Evolutionary conservation across 139 green algal species (phyloP), one percentile per base, ranked within the genome.

Genomic region (Picochlorum sp.): DNA sequence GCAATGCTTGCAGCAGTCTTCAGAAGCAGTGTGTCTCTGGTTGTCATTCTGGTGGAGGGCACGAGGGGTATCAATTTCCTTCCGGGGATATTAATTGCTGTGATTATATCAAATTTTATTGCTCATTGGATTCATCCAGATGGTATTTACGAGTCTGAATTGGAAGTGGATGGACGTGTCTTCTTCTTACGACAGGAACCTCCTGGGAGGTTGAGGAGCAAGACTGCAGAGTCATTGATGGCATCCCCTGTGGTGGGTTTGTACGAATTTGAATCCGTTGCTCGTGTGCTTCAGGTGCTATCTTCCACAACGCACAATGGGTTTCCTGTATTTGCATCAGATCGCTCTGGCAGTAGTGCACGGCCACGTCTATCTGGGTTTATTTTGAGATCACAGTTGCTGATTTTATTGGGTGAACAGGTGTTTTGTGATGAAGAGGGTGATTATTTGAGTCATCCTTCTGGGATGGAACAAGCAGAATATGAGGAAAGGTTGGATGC

Each of bases 101-200:
- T 84, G 26, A 81, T 97, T 6, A 76, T 94, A 30, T 77, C 76
- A 75, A 95, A 95, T 76, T 91, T 67, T 61, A 81, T 96, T 20
- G 84, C 78, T 2, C 72, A 90, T 55, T 75, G 79, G 38, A 69
- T 97, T 57, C 78, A 91, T 67, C 77, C 77, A 16, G 84, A 94
- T 34, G 85, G 85, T 44, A 80, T 95, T 45, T 97, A 97, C 75
- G 88, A 96, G 74, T 79, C 57, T 14, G 89, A 97, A 65, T 79
- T 96, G 57, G 82, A 95, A 34, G 73, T 78, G 24, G 80, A 88
- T 37, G 85, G 85, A 24, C 84, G 79, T 58, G 78, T 93, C 6
- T 81, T 89, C 64, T 92, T 91, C 70, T 76, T 92, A 23, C 69
- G 66, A 7, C 75, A 81, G 34, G 85, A 94, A 69, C 74, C 91